Evolutionary conservation across 169 alveolate species (phyloP).

Genomic region (Cyclospora cayetanensis): DNA sequence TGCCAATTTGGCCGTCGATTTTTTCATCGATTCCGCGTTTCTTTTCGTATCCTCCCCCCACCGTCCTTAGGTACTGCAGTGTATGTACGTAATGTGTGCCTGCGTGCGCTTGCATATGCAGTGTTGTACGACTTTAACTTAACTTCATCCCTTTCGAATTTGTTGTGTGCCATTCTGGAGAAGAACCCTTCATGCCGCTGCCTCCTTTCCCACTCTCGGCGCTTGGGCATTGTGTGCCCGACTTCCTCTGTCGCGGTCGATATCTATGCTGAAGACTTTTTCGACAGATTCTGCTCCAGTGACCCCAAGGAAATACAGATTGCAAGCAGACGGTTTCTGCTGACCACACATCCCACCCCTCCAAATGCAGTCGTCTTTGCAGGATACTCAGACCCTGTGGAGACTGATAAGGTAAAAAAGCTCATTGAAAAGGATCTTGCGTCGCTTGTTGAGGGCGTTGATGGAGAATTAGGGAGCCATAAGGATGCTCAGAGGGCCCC

Average conservation of each 20-base stretch:
- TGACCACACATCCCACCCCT: neutral
- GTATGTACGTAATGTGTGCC: neutral
- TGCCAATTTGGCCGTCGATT: no score
- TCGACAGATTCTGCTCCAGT: neutral
- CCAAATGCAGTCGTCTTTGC: neutral
- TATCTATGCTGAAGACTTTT: conserved; percentile 4
- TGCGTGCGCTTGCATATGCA: neutral
- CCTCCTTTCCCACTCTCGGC: neutral
- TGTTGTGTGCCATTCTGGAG: neutral
- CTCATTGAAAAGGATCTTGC: neutral
- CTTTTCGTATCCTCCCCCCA: no score
- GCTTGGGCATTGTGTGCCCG: conserved; percentile 11
- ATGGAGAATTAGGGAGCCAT: no score
- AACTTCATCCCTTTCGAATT: neutral
- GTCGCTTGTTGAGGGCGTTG: neutral
- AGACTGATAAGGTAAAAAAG: no score
- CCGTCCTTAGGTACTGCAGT: no score
- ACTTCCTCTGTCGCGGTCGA: neutral
- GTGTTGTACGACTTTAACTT: neutral
- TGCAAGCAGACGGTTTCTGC: neutral
- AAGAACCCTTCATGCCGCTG: conserved; percentile 22
- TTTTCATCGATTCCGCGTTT: no score
- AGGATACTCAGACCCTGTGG: neutral
- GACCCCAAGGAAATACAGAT: neutral
- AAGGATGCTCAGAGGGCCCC: no score